A percentile compares a stretch with the other conserved stretches of the same genome.
These are phyloP conservation scores for Cucurbita ficifolia DNA, from an alignment of 306 rosid species.

Conservation along the genomic window DNA sequence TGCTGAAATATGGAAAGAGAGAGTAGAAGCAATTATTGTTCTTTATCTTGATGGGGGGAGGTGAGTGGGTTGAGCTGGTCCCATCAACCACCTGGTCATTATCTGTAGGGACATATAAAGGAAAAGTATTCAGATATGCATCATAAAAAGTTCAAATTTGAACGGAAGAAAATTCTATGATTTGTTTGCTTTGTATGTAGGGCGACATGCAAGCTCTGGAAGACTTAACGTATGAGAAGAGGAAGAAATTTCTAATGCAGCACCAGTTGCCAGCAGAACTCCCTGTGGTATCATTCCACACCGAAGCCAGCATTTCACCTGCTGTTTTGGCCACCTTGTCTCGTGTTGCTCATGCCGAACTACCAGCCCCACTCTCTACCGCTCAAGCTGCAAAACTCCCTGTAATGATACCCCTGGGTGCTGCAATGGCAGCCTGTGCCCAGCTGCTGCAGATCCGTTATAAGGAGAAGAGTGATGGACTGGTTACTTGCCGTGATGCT, in stretches of 20 bases:
- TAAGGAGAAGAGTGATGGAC: conserved; percentile 87
- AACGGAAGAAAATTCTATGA: neutral
- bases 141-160: neutral
- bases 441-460: conserved; percentile 79
- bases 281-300: conserved; percentile 64
- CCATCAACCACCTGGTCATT: neutral
- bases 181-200: conserved; percentile 22
- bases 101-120: neutral
- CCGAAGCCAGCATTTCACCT: conserved; percentile 80
- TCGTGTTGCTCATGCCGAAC: conserved; percentile 83
- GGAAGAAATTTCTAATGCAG: conserved; percentile 58
- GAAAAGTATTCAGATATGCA: neutral
- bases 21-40: neutral
- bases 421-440: conserved; percentile 96
- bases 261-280: conserved; percentile 69
- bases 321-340: conserved; percentile 68
- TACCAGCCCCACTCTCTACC: conserved; percentile 42
- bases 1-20: neutral
- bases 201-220: conserved; percentile 95
- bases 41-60: neutral
- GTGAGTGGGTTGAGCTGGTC: neutral
- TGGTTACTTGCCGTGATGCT: conserved; percentile 79
- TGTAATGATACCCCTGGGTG: conserved; percentile 79
- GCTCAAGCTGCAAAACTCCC: conserved; percentile 63
- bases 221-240: conserved; percentile 82